phyloP scores from a whole-genome alignment of 345 rosid genomes.

The Sisymbrium altissimum region DNA sequence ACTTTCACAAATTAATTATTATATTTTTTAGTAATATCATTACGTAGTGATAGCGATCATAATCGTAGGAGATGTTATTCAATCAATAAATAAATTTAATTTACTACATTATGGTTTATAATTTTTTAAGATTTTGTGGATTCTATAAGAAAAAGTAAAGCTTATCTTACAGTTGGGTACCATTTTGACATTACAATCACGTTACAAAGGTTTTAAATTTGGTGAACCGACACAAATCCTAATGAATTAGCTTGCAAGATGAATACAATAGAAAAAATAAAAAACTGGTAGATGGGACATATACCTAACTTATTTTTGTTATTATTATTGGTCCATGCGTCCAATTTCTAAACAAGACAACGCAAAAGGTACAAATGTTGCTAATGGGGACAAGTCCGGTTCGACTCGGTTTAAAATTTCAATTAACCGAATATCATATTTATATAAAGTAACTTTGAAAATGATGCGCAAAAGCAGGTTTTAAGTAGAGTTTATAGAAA shows the following conservation, averaged over 20 bases:
- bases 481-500: neutral
- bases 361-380: neutral
- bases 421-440: neutral
- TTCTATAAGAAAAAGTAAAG: neutral
- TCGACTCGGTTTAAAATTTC: neutral
- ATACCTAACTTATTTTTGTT: neutral
- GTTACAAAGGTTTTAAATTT: neutral
- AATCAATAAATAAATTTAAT: neutral
- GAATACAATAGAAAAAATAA: neutral
- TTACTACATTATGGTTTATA: neutral
- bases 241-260: slow-evolving; percentile 3
- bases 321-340: neutral
- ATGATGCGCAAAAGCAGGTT: neutral
- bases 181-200: neutral
- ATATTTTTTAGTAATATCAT: no score
- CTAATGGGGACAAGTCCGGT: neutral
- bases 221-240: slow-evolving; percentile 3
- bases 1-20: no score
- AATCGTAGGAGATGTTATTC: neutral
- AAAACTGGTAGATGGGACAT: neutral
- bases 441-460: neutral
- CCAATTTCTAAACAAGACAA: neutral
- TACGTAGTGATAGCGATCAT: neutral
- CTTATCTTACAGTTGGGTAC: neutral
- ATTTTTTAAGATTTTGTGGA: neutral